Evolutionary conservation across 2,329 filamentous ascomycete genomes (phyloP).

Genomic region (Fusarium mexicanum): DNA sequence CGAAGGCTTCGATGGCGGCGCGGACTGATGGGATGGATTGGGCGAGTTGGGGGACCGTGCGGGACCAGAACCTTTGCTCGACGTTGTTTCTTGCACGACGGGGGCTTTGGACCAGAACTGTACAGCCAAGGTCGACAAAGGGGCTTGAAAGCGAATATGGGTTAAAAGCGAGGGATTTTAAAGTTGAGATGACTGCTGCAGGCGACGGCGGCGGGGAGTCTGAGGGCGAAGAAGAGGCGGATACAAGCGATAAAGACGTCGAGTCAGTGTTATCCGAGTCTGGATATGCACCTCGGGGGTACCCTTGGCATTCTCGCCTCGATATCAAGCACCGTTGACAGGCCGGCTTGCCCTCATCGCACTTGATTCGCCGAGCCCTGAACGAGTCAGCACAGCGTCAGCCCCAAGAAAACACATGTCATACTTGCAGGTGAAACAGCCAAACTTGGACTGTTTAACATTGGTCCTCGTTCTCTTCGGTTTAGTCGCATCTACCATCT

Average conservation of each 20-base stretch:
- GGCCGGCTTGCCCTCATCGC: constrained; percentile 31
- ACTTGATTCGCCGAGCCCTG: constrained; percentile 34
- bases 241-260: neutral
- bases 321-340: constrained; percentile 28
- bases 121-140: constrained; percentile 21
- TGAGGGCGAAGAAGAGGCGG: neutral
- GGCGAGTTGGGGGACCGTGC: constrained; percentile 20
- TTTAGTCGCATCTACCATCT: neutral
- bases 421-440: constrained; percentile 41
- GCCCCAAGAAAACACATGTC: neutral
- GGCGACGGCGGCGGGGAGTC: neutral
- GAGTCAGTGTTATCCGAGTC: neutral
- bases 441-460: constrained; percentile 36
- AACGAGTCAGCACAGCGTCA: neutral
- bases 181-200: neutral
- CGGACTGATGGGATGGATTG: constrained; percentile 26
- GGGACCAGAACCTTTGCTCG: constrained; percentile 33
- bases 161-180: neutral
- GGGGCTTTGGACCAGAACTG: constrained; percentile 14
- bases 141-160: neutral
- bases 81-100: constrained; percentile 21
- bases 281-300: constrained; percentile 11
- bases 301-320: constrained; percentile 17
- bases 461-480: constrained; percentile 34
- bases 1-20: constrained; percentile 30